Conservation (phyloP, 345 rosid genomes). For the Triadica sebifera region DNA sequence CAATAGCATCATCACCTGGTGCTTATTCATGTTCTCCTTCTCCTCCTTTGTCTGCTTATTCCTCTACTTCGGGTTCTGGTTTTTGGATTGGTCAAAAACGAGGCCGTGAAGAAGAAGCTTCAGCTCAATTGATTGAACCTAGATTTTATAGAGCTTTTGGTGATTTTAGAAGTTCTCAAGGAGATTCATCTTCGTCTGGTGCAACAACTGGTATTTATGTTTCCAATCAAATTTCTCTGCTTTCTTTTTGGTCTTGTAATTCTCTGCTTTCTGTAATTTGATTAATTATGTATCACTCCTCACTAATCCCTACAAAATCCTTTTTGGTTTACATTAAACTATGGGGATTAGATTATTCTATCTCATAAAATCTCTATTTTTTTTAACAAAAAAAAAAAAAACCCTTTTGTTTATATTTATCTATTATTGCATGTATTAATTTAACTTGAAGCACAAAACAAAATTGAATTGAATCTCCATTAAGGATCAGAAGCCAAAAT, state of each 20-base stretch:
- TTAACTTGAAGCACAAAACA: no score
- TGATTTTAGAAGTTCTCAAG: constrained; percentile 22
- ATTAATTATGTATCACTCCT: neutral
- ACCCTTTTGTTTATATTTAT: neutral
- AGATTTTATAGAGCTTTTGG: constrained; percentile 34
- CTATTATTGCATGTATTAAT: neutral
- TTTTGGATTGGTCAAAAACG: constrained; percentile 42
- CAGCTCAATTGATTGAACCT: constrained; percentile 23
- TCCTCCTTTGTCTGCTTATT: constrained; percentile 17
- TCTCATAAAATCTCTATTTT: no score
- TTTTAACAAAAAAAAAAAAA: no score
- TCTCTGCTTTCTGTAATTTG: neutral
- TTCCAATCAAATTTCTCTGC: neutral
- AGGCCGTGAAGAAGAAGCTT: constrained; percentile 31
- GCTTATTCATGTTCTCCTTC: constrained; percentile 19
- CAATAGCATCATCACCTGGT: constrained; percentile 9
- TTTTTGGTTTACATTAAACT: no score
- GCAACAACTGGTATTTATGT: constrained; percentile 23
- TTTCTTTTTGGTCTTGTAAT: no score
- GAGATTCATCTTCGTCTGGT: constrained; percentile 39
- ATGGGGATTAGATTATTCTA: no score
- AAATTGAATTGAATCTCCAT: no score
- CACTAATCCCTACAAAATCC: neutral
- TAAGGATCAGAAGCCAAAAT: no score
- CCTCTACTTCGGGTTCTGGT: constrained; percentile 29